phyloP scores from a whole-genome alignment of 2,329 filamentous ascomycete genomes.

The Pseudomassariella vexata region DNA sequence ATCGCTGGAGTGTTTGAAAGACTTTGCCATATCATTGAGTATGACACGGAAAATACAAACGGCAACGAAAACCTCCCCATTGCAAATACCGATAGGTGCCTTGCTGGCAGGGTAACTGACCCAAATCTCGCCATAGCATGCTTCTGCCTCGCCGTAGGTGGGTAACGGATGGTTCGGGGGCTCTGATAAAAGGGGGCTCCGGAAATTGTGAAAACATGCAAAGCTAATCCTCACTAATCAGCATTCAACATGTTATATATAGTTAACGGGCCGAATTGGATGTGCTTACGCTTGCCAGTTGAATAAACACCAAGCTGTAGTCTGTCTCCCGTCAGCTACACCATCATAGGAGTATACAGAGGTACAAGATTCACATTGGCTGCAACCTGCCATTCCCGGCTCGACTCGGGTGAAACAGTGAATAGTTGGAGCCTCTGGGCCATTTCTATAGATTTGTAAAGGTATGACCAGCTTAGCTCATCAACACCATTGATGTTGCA shows the following conservation, averaged over 20 bases:
- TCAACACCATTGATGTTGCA: constrained; percentile 22
- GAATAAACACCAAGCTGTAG: constrained; percentile 29
- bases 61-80: constrained; percentile 23
- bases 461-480: constrained; percentile 15
- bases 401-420: constrained; percentile 8
- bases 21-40: constrained; percentile 24
- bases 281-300: constrained; percentile 24
- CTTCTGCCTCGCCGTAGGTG: constrained; percentile 12
- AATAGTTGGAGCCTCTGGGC: constrained; percentile 18
- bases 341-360: too few species aligned
- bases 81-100: constrained; percentile 13
- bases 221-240: constrained; percentile 11
- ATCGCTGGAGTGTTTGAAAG: constrained; percentile 5
- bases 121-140: constrained; percentile 30
- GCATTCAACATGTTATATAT: not conserved
- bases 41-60: constrained; percentile 23
- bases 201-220: constrained; percentile 16
- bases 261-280: not conserved
- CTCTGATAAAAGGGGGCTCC: constrained; percentile 19
- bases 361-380: too few species aligned
- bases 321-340: too few species aligned
- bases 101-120: constrained; percentile 26
- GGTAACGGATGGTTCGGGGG: constrained; percentile 25
- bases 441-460: constrained; percentile 14
- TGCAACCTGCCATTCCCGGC: constrained; percentile 11